Conservation (phyloP, 345 rosid species). For the Dipteronia dyeriana region DNA sequence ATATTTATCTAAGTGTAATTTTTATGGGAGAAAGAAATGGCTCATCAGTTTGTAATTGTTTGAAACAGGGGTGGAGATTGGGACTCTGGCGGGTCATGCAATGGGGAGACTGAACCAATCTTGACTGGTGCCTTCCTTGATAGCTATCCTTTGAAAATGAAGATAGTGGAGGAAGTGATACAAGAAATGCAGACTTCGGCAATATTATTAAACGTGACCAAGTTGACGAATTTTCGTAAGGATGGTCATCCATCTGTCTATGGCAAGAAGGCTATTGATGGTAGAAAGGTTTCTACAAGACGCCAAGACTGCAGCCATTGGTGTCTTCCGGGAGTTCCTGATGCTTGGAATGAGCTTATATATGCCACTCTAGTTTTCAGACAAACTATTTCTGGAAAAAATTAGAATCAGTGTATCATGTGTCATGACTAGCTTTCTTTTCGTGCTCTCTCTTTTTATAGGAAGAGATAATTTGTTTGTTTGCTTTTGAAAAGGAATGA, state of each 20-base stretch:
- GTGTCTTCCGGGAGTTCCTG: slow-evolving; percentile 97
- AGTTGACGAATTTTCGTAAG: slow-evolving; percentile 85
- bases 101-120: slow-evolving; percentile 73
- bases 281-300: slow-evolving; percentile 42
- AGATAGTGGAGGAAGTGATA: slow-evolving; percentile 80
- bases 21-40: background rate
- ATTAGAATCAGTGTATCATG: slow-evolving; percentile 1
- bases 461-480: background rate
- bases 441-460: background rate
- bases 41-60: background rate
- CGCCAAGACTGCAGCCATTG: slow-evolving; percentile 97
- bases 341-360: slow-evolving; percentile 91
- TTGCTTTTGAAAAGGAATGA: no score
- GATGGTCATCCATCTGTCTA: slow-evolving; percentile 89
- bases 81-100: slow-evolving; percentile 94
- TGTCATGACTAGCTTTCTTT: background rate
- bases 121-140: slow-evolving; percentile 58
- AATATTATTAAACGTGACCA: slow-evolving; percentile 71
- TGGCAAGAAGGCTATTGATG: slow-evolving; percentile 51
- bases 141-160: slow-evolving; percentile 82
- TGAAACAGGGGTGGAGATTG: slow-evolving; percentile 86
- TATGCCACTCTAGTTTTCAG: slow-evolving; percentile 59
- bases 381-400: slow-evolving; percentile 21
- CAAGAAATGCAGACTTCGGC: slow-evolving; percentile 57
- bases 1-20: no score